Evolutionary conservation across 495 filamentous ascomycete species (phyloP).

Genomic region (Aspergillus incahuasiensis): DNA sequence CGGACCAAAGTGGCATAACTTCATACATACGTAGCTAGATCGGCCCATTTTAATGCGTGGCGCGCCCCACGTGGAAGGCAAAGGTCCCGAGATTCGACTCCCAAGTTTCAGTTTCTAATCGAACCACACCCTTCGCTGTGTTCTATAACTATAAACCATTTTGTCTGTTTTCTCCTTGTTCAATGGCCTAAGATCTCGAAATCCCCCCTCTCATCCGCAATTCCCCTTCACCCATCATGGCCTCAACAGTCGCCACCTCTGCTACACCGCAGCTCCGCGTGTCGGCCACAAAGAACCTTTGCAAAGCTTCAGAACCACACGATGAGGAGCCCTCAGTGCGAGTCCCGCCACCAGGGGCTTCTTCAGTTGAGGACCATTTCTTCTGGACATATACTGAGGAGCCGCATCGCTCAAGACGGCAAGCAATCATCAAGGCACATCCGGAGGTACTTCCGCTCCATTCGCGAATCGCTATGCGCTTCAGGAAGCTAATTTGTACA

Average conservation of each 20-base stretch:
- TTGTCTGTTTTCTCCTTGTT: slow-evolving; percentile 15
- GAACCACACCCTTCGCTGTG: background rate
- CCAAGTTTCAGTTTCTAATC: slow-evolving; percentile 11
- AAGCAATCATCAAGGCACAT: slow-evolving; percentile 97
- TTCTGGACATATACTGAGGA: slow-evolving; percentile 99
- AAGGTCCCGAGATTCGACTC: slow-evolving; percentile 18
- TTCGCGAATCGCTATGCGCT: background rate
- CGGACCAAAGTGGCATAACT: background rate
- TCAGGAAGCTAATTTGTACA: background rate
- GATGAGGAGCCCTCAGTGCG: slow-evolving; percentile 21
- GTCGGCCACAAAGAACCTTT: slow-evolving; percentile 29
- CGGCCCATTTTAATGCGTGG: slow-evolving; percentile 23
- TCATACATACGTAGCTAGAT: slow-evolving; percentile 2
- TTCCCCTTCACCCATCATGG: slow-evolving; percentile 20
- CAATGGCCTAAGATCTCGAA: slow-evolving; percentile 20
- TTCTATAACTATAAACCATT: slow-evolving; percentile 16
- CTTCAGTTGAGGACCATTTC: slow-evolving; percentile 51
- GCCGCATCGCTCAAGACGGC: slow-evolving; percentile 83
- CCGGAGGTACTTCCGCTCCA: slow-evolving; percentile 66
- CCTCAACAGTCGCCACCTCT: slow-evolving; percentile 30
- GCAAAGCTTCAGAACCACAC: slow-evolving; percentile 13
- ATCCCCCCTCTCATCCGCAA: background rate
- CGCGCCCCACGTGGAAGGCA: slow-evolving; percentile 41
- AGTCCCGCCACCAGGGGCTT: slow-evolving; percentile 32
- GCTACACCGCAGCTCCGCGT: slow-evolving; percentile 37